Evolutionary conservation across 345 rosid genomes (phyloP), one percentile per base, ranked within the genome.

Genomic region (Euphorbia peplus): DNA sequence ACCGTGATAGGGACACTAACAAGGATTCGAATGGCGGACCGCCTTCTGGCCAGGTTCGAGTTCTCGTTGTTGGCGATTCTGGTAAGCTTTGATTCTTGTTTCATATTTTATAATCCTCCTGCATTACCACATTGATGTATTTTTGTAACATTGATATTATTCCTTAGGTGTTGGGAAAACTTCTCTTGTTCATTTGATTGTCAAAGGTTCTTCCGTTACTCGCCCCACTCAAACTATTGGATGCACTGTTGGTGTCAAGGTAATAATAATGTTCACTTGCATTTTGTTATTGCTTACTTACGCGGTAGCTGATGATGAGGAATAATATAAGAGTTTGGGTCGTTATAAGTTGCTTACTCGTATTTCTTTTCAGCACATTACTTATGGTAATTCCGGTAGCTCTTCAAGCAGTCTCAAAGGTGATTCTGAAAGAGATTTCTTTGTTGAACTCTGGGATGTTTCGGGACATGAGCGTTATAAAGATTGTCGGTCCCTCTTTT

Each of bases 391-490:
- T 74, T 75, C 95, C 64, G 78, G 89, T 80, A 92, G 99, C 82
- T 92, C 99, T 52, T 95, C 99, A 28, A 90, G 80, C 78, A 95
- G 92, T 83, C 72, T 87, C 70, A 90, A 83, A 80, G 96, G 97
- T 69, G 98, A 95, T 73, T 55, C 87, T 25, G 97, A 90, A 77
- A 85, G 99, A 85, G 99, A 95, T 71, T 92, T 95, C 85, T 95
- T 95, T 78, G 82, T 92, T 60, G 99, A 95, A 81, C 96, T 95
- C 6, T 95, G 99, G 99, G 99, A 95, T 78, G 87, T 95, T 61
- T 95, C 98, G 30, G 98, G 99, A 22, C 99, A 95, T 62, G 99
- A 95, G 5, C 84, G 98, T 70, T 95, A 95, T 83, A 95, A 90
- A 85, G 98, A 90, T 73, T 92, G 98, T 58, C 89, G 99, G 15